phyloP scores from a whole-genome alignment of 768 basidiomycete species.

The Cantharellus anzutake region DNA sequence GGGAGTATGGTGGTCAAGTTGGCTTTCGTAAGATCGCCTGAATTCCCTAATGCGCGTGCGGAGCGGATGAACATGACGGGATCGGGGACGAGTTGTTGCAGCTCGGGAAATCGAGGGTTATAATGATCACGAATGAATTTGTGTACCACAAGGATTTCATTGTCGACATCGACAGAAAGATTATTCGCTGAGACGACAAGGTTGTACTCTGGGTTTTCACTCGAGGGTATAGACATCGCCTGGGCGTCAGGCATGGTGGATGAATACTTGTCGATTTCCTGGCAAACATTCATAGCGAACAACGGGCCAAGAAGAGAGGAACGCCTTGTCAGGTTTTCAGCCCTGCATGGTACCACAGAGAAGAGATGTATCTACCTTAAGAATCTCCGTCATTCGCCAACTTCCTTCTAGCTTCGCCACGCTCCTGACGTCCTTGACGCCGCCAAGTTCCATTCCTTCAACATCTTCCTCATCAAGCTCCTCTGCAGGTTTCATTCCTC shows the following conservation, averaged over 20 bases:
- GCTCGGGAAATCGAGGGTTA: constrained; percentile 82
- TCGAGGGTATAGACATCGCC: constrained; percentile 58
- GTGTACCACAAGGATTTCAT: constrained; percentile 91
- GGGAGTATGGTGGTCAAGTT: constrained; percentile 64
- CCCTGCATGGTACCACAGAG: neutral
- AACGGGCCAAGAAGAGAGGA: neutral
- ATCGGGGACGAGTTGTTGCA: constrained; percentile 87
- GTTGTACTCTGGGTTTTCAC: constrained; percentile 87
- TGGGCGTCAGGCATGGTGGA: constrained; percentile 58
- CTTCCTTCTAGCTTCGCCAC: constrained; percentile 81
- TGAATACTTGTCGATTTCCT: constrained; percentile 88
- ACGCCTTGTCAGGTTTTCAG: neutral
- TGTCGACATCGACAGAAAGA: constrained; percentile 92
- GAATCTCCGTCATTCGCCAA: constrained; percentile 70
- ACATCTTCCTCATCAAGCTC: constrained; percentile 91
- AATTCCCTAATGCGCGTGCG: constrained; percentile 74
- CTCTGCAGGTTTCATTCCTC: constrained; percentile 84
- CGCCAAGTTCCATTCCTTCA: constrained; percentile 78
- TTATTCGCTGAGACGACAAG: constrained; percentile 97
- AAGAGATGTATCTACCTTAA: constrained; percentile 34
- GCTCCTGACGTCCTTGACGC: constrained; percentile 66
- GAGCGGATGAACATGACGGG: constrained; percentile 84
- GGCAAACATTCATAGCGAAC: too few species aligned
- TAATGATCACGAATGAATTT: constrained; percentile 99
- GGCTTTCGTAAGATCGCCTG: constrained; percentile 79